Percentiles rank a stretch among this genome's conserved stretches.
These are phyloP conservation scores for Pluteus cervinus DNA, from an alignment of 768 basidiomycete genomes.

Conservation along the genomic window DNA sequence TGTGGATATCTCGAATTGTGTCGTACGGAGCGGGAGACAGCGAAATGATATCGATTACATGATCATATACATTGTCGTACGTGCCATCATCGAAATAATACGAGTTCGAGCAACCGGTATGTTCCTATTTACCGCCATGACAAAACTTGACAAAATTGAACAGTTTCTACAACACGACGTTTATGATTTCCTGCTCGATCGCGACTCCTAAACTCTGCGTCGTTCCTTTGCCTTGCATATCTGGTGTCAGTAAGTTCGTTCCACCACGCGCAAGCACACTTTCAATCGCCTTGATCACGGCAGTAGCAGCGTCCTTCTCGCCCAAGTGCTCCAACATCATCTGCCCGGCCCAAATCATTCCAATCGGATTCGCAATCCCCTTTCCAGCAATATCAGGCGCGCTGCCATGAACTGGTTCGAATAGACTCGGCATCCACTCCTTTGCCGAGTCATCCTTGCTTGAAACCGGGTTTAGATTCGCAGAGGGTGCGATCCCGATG, in stretches of 20 bases:
- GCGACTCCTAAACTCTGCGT: constrained; percentile 27
- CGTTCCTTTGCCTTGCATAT: constrained; percentile 31
- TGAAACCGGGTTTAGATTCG: constrained; percentile 38
- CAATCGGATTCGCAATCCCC: constrained; percentile 50
- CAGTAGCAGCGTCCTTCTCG: constrained; percentile 31
- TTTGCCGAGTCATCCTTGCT: constrained; percentile 26
- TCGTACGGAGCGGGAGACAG: too few relatives aligned
- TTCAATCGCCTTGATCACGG: constrained; percentile 36
- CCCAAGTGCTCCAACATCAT: constrained; percentile 45
- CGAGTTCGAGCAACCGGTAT: too few relatives aligned
- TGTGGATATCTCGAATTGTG: too few relatives aligned
- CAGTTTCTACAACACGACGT: too few relatives aligned
- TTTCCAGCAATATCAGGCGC: constrained; percentile 53
- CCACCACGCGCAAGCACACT: constrained; percentile 25
- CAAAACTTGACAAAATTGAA: too few relatives aligned
- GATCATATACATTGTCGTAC: too few relatives aligned
- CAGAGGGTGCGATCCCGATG: constrained; percentile 51
- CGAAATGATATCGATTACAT: too few relatives aligned
- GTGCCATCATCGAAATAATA: too few relatives aligned
- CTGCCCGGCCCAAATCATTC: constrained; percentile 51
- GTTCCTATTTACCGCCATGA: too few relatives aligned
- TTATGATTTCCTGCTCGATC: constrained; percentile 21
- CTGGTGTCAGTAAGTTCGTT: constrained; percentile 26
- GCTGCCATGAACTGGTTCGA: constrained; percentile 53
- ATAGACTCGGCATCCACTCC: constrained; percentile 40